Evolutionary conservation across 768 basidiomycete species (phyloP), one percentile per base, ranked within the genome.

Genomic region (Mycena metata): DNA sequence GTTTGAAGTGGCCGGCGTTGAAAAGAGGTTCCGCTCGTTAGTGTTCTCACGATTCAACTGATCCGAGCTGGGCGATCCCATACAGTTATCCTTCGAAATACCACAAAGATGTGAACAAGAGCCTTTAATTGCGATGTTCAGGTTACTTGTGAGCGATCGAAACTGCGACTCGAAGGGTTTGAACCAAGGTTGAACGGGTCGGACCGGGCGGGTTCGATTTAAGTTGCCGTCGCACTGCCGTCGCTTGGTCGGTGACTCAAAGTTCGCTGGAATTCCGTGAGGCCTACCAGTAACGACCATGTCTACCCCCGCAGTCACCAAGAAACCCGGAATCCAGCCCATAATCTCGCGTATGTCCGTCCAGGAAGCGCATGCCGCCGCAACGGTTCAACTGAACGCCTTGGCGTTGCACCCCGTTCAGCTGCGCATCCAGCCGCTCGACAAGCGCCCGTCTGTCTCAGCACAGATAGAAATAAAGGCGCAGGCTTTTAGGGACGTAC

Each of bases 1-100:
- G 13, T 36, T 46, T 63, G 61, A 63, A 45, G 23, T 54, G 61
- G 61, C 61, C 42, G 21, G 51, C 51, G 5, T 23, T 63, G 52
- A 43, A 52, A 50, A 52, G 42, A 35, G 13, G 23, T 60, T 16
- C 39, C n/a, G n/a, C n/a, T n/a, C n/a, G n/a, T 30, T 30, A 30
- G 30, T 6, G n/a, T 30, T 30, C 30, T 30, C 30, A 30, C 30
- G 30, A 6, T 30, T 30, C 30, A 30, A 30, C 30, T n/a, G n/a
- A n/a, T n/a, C n/a, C n/a, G n/a, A n/a, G n/a, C n/a, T n/a, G n/a
- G n/a, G n/a, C n/a, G n/a, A n/a, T n/a, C n/a, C n/a, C n/a, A n/a
- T n/a, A n/a, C n/a, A n/a, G n/a, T n/a, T n/a, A n/a, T n/a, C n/a
- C n/a, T n/a, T n/a, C n/a, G n/a, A n/a, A n/a, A n/a, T n/a, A n/a